These are phyloP conservation scores for Anacardium occidentale DNA, from an alignment of 345 rosid species.

Conservation along the genomic window DNA sequence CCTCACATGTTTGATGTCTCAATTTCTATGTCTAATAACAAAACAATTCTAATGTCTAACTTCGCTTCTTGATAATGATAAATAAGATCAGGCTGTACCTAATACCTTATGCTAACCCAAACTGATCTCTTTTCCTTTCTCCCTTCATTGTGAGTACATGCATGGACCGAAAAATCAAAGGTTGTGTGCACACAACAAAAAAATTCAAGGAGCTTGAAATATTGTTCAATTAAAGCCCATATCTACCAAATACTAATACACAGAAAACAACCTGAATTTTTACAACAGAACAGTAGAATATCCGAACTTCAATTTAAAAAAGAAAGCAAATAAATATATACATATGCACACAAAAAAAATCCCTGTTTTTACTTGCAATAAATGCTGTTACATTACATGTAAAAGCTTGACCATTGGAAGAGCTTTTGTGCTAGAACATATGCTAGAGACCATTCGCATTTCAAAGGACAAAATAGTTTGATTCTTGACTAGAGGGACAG, in stretches of 20 bases:
- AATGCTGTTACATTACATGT: not conserved
- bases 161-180: not conserved
- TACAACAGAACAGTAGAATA: not conserved
- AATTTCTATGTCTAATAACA: not conserved
- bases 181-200: not conserved
- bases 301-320: not conserved
- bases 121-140: not conserved
- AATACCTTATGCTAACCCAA: not conserved
- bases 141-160: not conserved
- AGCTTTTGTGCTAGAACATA: not conserved
- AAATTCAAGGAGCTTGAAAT: not conserved
- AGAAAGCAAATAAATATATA: too few species aligned
- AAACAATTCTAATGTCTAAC: not conserved
- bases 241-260: not conserved
- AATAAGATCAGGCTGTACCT: not conserved
- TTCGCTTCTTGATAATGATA: not conserved
- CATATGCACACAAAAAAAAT: not conserved
- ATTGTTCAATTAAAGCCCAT: not conserved
- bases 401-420: not conserved
- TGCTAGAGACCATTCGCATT: not conserved
- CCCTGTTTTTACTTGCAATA: not conserved
- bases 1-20: not conserved
- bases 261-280: not conserved
- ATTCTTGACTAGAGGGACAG: not conserved
- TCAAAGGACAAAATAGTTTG: not conserved